phyloP scores from a whole-genome alignment of 768 basidiomycete genomes.

The Tephrocybe sp. region DNA sequence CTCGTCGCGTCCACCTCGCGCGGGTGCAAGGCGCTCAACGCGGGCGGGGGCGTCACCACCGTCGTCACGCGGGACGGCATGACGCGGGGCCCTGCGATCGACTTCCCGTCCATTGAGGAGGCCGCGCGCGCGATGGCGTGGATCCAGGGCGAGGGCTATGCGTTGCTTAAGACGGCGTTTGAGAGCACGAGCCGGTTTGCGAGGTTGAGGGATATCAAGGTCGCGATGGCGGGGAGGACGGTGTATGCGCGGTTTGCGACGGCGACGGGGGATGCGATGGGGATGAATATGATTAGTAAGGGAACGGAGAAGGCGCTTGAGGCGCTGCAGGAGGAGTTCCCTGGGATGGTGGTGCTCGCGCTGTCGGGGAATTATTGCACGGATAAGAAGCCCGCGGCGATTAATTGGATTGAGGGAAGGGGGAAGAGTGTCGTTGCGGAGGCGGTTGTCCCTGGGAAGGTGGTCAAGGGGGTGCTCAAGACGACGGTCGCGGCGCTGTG shows the following conservation, averaged over 20 bases:
- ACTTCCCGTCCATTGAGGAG: conserved; percentile 80
- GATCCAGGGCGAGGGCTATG: conserved; percentile 81
- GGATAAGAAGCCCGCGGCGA: conserved; percentile 99
- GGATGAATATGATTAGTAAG: conserved; percentile 99
- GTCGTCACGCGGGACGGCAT: conserved; percentile 92
- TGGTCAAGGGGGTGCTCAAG: conserved; percentile 91
- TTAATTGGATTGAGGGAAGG: conserved; percentile 99
- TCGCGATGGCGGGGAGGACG: conserved; percentile 89
- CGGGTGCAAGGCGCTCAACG: conserved; percentile 97
- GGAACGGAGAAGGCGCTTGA: conserved; percentile 95
- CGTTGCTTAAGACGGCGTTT: conserved; percentile 78
- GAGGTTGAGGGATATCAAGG: conserved; percentile 80
- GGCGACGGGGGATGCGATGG: conserved; percentile 97
- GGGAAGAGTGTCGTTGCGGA: conserved; percentile 98
- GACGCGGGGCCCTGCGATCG: conserved; percentile 98
- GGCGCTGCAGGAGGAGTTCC: conserved; percentile 74
- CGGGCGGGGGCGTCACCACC: conserved; percentile 92
- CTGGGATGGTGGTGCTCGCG: conserved; percentile 88
- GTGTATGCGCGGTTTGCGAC: conserved; percentile 93
- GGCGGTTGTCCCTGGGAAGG: conserved; percentile 84
- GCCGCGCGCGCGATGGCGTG: conserved; percentile 87
- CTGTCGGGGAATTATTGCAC: conserved; percentile 98
- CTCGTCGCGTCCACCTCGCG: conserved; percentile 96
- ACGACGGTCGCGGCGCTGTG: conserved; percentile 89
- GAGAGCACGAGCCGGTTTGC: conserved; percentile 96